Conservation (phyloP, 495 filamentous ascomycete genomes). For the Aspergillus hancockii region DNA sequence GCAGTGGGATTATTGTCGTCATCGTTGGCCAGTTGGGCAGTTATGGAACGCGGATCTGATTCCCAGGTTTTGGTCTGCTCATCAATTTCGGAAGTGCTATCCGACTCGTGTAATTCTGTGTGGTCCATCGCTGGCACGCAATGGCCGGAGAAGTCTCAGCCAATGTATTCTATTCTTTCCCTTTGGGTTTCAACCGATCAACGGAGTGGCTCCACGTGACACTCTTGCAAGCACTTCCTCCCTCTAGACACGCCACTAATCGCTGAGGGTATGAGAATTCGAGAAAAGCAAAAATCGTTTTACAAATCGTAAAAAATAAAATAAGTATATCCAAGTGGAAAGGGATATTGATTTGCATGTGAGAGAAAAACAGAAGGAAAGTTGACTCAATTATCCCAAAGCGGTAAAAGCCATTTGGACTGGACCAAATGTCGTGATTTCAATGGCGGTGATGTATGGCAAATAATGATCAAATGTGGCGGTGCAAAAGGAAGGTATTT, state of each 20-base stretch:
- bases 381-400: not conserved
- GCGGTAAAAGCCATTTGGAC: not conserved
- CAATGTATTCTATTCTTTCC: conserved; percentile 13
- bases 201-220: conserved; percentile 7
- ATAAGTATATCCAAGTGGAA: not conserved
- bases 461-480: conserved; percentile 6
- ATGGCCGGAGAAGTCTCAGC: conserved; percentile 21
- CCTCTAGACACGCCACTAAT: not conserved
- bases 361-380: conserved; percentile 1
- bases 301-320: not conserved
- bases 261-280: not conserved
- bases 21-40: conserved; percentile 18
- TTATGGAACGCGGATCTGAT: conserved; percentile 34
- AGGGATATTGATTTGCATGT: not conserved
- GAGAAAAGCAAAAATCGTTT: not conserved
- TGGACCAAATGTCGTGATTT: conserved; percentile 16
- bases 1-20: conserved; percentile 3
- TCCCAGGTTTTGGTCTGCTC: conserved; percentile 43
- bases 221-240: not conserved
- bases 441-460: conserved; percentile 11
- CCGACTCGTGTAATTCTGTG: conserved; percentile 37
- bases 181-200: not conserved
- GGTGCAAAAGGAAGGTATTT: conserved; percentile 12
- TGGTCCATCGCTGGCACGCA: conserved; percentile 34
- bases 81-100: conserved; percentile 40